Evolutionary conservation across 352 stramenopile genomes (phyloP).

Genomic region (Pythium utonaiense): DNA sequence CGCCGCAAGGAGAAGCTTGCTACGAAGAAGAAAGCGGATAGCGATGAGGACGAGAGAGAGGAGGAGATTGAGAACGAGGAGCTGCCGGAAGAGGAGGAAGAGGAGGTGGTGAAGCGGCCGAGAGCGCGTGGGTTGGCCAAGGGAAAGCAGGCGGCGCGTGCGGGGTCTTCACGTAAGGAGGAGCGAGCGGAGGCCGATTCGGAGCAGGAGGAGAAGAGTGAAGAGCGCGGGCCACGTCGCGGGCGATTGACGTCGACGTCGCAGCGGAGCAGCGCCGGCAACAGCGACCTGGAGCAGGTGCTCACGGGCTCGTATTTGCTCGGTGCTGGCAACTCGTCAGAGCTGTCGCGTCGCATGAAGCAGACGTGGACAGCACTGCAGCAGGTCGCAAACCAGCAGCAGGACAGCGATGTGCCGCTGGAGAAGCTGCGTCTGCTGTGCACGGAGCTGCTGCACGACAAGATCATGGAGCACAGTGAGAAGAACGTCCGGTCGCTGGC

Average conservation of each 20-base stretch:
- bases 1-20: constrained; percentile 18
- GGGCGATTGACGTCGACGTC: not conserved
- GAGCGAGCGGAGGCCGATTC: constrained; percentile 5
- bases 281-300: constrained; percentile 1
- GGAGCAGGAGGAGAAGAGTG: constrained; percentile 22
- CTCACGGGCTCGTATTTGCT: constrained; percentile 30
- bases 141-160: not conserved
- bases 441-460: constrained; percentile 53
- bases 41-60: constrained; percentile 5
- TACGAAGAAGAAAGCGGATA: not conserved
- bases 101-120: not conserved
- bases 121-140: not conserved
- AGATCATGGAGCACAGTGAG: constrained; percentile 44
- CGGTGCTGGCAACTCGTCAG: constrained; percentile 30
- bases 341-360: constrained; percentile 50
- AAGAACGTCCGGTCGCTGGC: constrained; percentile 52
- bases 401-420: constrained; percentile 32
- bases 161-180: not conserved
- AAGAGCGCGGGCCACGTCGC: constrained; percentile 13
- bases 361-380: constrained; percentile 49
- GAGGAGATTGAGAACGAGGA: not conserved
- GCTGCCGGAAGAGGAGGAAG: not conserved
- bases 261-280: not conserved
- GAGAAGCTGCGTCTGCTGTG: constrained; percentile 43
- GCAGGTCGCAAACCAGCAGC: constrained; percentile 37